Evolutionary conservation across 169 alveolate species (phyloP).

Genomic region (Plasmodium knowlesi): DNA sequence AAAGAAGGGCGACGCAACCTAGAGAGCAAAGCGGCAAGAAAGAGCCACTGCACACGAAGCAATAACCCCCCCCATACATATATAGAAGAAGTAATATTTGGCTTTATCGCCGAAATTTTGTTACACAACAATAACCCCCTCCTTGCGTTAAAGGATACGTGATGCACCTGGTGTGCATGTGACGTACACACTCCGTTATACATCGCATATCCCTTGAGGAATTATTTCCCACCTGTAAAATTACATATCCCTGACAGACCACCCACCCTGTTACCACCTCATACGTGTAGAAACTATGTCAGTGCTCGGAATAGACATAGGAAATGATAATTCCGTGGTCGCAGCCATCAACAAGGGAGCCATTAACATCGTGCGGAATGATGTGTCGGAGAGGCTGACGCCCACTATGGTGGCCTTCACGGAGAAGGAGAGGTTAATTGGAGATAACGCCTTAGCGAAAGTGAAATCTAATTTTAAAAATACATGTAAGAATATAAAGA

Average conservation of each 20-base stretch:
- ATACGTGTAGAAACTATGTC: constrained; percentile 79
- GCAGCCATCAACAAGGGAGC: constrained; percentile 96
- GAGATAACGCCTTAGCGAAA: constrained; percentile 93
- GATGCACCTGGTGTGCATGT: not conserved
- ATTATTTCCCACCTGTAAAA: not conserved
- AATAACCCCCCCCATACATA: not conserved
- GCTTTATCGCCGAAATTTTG: not conserved
- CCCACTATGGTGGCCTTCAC: constrained; percentile 94
- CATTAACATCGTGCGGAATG: constrained; percentile 95
- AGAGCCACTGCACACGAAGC: not conserved
- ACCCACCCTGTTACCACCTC: not conserved
- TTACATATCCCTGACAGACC: not conserved
- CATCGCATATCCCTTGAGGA: not conserved
- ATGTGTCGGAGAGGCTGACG: constrained; percentile 95
- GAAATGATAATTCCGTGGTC: constrained; percentile 95
- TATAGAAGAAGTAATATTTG: not conserved
- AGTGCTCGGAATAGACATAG: constrained; percentile 97
- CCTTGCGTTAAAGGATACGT: not conserved
- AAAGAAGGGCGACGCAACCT: not conserved
- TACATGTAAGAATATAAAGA: constrained; percentile 92
- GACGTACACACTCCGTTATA: not conserved
- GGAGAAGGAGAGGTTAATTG: constrained; percentile 92
- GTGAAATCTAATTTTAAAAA: constrained; percentile 89
- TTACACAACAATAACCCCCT: not conserved
- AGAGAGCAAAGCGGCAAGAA: not conserved